These are phyloP conservation scores for Pseudocercospora fuligena DNA, from an alignment of 2,329 filamentous ascomycete species.

Conservation along the genomic window DNA sequence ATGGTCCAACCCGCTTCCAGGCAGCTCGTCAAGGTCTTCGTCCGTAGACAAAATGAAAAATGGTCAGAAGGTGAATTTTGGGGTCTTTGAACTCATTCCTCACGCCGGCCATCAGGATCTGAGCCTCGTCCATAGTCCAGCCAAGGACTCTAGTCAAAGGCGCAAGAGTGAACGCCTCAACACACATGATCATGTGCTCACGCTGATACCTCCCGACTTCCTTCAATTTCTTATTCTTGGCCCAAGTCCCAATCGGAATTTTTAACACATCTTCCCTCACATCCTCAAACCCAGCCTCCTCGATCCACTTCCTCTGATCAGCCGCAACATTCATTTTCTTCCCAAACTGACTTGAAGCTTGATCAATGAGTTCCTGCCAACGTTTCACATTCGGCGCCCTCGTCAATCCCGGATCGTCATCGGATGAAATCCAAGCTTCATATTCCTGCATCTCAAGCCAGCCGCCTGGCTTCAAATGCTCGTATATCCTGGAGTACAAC, in stretches of 20 bases:
- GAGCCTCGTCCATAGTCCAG: conserved; percentile 37
- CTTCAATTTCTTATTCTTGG: conserved; percentile 27
- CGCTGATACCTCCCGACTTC: conserved; percentile 26
- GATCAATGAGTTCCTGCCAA: conserved; percentile 25
- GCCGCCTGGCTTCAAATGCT: conserved; percentile 39
- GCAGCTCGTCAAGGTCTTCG: conserved; percentile 13
- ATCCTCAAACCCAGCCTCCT: conserved; percentile 27
- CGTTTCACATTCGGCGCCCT: conserved; percentile 22
- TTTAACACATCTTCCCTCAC: conserved; percentile 21
- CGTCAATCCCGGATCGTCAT: conserved; percentile 32
- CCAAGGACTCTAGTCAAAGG: conserved; percentile 46
- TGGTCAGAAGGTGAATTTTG: conserved; percentile 24
- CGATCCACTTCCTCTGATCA: conserved; percentile 23
- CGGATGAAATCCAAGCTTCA: conserved; percentile 30
- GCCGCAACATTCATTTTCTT: conserved; percentile 26
- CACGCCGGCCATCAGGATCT: conserved; percentile 26
- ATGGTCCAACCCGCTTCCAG: too few relatives aligned
- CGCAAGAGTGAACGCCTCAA: conserved; percentile 44
- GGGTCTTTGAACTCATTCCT: conserved; percentile 24
- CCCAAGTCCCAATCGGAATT: conserved; percentile 29
- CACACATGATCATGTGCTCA: conserved; percentile 27
- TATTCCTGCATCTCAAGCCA: conserved; percentile 48
- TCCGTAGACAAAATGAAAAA: conserved; percentile 23
- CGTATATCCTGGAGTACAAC: conserved; percentile 31
- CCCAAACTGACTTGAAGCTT: conserved; percentile 20